Evolutionary conservation across 768 basidiomycete genomes (phyloP), one percentile per base, ranked within the genome.

Genomic region (Coprinopsis strossmayeri): DNA sequence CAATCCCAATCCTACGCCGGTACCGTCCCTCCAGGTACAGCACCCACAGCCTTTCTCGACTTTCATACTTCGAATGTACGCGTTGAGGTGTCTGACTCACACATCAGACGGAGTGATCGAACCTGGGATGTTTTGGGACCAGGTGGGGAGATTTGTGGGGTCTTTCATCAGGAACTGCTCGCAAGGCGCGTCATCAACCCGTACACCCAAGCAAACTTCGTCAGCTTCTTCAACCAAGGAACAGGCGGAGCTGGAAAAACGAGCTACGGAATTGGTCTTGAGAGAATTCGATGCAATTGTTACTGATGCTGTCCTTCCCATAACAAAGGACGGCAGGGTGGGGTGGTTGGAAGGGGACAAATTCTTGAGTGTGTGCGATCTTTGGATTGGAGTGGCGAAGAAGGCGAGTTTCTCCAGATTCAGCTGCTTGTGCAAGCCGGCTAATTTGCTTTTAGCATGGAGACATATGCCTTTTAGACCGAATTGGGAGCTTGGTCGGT

Each of bases 71-170:
- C 69, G 61, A 62, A 73, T 60, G 63, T 84, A 67, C 62, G 77
- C 60, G 57, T 64, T 71, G 52, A 76, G 56, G 49, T 82, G 64
- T 60, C 61, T 71, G 51, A 66, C 65, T 9, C 66, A 69, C 46
- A 76, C 81, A 3, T 70, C 73, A 9, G 59, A 70, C 21, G 69
- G 77, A 25, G 69, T 75, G 30, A 55, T 76, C 23, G 71, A 77
- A 40, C 63, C 81, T 2, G 66, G 67, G 40, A 74, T 72, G 0
- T 84, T 89, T 59, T 88, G 87, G 87, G 81, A 84, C 40, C 88
- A 90, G 57, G 70, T 61, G 23, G 69, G 69, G 49, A 81, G 76
- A 53, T 77, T 70, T 57, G 69, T 70, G 18, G 68, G 60, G 12
- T 61, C 70, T n/a, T 76, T 74, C 46, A 64, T 73, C 27, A 74